Evolutionary conservation across 1,284 basidiomycete species (phyloP), one percentile per base, ranked within the genome.

Genomic region (Cerioporus squamosus): DNA sequence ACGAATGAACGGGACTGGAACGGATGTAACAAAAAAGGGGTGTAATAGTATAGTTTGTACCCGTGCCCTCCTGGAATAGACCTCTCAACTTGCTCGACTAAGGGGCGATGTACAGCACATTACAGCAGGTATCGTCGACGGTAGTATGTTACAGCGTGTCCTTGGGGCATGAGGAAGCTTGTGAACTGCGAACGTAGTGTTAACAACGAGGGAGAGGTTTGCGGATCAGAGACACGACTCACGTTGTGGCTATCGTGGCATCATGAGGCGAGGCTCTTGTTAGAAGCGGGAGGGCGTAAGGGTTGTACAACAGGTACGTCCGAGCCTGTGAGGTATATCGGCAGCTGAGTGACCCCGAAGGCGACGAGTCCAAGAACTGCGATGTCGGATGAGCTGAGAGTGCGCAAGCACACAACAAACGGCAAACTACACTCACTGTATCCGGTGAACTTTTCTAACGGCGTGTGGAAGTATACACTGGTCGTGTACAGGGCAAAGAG

Each of bases 381-480:
- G 12, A 20, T n/a, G 15, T 1, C 40, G 40, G 5, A 42, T 42
- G 17, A 42, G 40, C 33, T 36, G 33, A 5, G 40, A 18, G 2
- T 14, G 5, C 31, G 29, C 20, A 17, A 17, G n/a, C 23, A 18
- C 39, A 14, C 8, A 12, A 22, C n/a, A n/a, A n/a, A 39, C n/a
- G 3, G 6, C 1, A 23, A 38, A 9, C 9, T 4, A 39, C 20
- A 85, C 90, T 70, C 67, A 94, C 93, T 43, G 54, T 91, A 88
- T 2, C 96, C 96, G 1, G 88, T 86, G 39, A 94, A 62, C 77
- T 98, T 98, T 78, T 98, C 96, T 24, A 83, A 74, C 0, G 93
- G 91, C 6, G 90, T 85, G 70, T 98, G 96, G 78, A 97, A 98
- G 75, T 95, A 98, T 15, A 97, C 77, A 47, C 90, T 87, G 15